phyloP scores from a whole-genome alignment of 2,329 filamentous ascomycete species.

The Byssochlamys sp. region DNA sequence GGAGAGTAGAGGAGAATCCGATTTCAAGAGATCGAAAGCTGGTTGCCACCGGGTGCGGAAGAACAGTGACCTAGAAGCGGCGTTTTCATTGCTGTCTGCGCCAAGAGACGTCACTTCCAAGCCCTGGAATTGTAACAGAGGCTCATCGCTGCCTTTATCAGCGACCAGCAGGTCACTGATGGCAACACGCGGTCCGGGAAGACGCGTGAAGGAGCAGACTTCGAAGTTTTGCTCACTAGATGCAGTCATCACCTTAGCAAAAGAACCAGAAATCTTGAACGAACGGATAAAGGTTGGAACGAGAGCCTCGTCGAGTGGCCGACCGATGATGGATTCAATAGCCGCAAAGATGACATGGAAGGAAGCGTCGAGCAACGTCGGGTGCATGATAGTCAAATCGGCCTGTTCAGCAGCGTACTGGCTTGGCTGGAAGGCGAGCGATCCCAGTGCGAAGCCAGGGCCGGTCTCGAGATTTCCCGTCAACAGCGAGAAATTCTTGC shows the following conservation, averaged over 20 bases:
- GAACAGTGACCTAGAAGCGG: slow-evolving; percentile 9
- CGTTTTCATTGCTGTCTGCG: slow-evolving; percentile 7
- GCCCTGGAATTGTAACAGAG: slow-evolving; percentile 12
- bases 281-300: slow-evolving; percentile 14
- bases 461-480: slow-evolving; percentile 13
- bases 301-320: slow-evolving; percentile 11
- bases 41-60: slow-evolving; percentile 13
- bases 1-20: background rate
- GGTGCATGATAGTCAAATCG: slow-evolving; percentile 11
- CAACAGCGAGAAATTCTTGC: slow-evolving; percentile 11
- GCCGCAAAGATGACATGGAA: slow-evolving; percentile 14
- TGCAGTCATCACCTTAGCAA: slow-evolving; percentile 4
- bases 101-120: slow-evolving; percentile 12
- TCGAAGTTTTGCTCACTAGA: slow-evolving; percentile 6
- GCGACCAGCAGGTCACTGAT: slow-evolving; percentile 9
- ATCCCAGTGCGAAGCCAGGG: slow-evolving; percentile 11
- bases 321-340: slow-evolving; percentile 9
- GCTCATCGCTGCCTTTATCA: slow-evolving; percentile 6
- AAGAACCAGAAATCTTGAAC: slow-evolving; percentile 11
- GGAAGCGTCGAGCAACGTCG: slow-evolving; percentile 13
- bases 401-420: slow-evolving; percentile 1
- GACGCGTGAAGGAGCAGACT: slow-evolving; percentile 8
- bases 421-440: slow-evolving; percentile 9
- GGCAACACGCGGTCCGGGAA: slow-evolving; percentile 11
- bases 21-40: slow-evolving; percentile 8